Base-by-base conservation (phyloP, 1,284 basidiomycete species). In the Kalmanozyma brasiliensis region DNA sequence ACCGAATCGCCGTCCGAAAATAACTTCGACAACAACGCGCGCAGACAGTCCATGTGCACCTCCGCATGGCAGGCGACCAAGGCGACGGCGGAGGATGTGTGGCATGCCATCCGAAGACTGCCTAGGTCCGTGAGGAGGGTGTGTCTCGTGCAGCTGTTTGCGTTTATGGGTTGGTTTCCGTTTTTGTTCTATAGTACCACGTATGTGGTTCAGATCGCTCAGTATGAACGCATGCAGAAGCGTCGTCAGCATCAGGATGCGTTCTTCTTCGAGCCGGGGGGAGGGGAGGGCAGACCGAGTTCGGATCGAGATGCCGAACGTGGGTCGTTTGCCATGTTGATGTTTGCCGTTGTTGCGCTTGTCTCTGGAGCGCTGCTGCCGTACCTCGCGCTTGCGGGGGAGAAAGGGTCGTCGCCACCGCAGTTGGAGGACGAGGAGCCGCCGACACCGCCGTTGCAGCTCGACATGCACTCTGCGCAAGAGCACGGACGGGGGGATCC, bases 201-300 rank as follows among this genome's bases (percentile, higher is more conserved):
- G 1, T 97, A 94, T 78, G 87, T 96, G 58, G 90, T 91, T 7
- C 92, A 95, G 83, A 86, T 95, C 22, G 92, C 94, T 1, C 91
- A 94, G 77, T 81, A 89, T 29, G 84, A 86, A 37, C 87, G 89
- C 19, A 86, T 92, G 45, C 86, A 87, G 43, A 84, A 87, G 32
- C 88, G 52, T 10, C 23, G 49, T 20, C 16, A 10, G 22, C 23
- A 40, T 14, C 34, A 64, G 8, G 17, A 45, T 10, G 47, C 23
- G 17, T 16, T 26, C 2, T 30, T 45, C 17, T 34, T 44, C 35
- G 32, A 20, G 7, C 32, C 38, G 30, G 22, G 2, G 16, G 32
- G 11, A 0, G 42, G 17, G 11, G 5, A 19, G 14, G 34, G 29
- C 14, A 34, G 38, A 10, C 30, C 30, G 23, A 42, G 51, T n/a